Conservation (phyloP, 345 rosid species). For the Turnera subulata region DNA sequence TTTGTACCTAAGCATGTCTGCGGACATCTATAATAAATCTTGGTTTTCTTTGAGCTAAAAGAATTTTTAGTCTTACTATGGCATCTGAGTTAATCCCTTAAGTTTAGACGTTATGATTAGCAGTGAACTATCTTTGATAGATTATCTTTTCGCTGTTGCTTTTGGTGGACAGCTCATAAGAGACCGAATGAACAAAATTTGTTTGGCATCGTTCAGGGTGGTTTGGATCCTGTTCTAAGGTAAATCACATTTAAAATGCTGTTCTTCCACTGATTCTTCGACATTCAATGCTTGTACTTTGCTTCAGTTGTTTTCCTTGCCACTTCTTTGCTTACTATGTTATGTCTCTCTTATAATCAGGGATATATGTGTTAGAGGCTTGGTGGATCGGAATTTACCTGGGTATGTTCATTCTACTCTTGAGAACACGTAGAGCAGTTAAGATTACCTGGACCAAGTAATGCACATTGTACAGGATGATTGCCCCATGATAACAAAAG, state of each 20-base stretch:
- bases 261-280: background rate
- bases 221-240: slow-evolving; percentile 72
- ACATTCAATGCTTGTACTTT: background rate
- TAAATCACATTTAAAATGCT: slow-evolving; percentile 19
- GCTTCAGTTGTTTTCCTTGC: slow-evolving; percentile 1
- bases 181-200: slow-evolving; percentile 72
- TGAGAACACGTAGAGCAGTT: too few species aligned
- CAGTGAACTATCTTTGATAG: background rate
- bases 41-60: slow-evolving; percentile 1
- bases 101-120: background rate
- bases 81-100: background rate
- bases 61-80: slow-evolving; percentile 1
- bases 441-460: too few species aligned
- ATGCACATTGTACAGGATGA: too few species aligned
- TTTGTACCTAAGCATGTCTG: slow-evolving; percentile 7
- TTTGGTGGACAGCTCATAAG: slow-evolving; percentile 51
- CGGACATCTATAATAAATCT: background rate
- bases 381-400: slow-evolving; percentile 70
- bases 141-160: background rate
- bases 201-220: slow-evolving; percentile 81
- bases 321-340: background rate
- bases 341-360: slow-evolving; percentile 27
- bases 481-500: too few species aligned
- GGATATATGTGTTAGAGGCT: slow-evolving; percentile 66
- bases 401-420: slow-evolving; percentile 45